Conservation (phyloP, 208 protist genomes). For the Crithidia brevicula region DNA sequence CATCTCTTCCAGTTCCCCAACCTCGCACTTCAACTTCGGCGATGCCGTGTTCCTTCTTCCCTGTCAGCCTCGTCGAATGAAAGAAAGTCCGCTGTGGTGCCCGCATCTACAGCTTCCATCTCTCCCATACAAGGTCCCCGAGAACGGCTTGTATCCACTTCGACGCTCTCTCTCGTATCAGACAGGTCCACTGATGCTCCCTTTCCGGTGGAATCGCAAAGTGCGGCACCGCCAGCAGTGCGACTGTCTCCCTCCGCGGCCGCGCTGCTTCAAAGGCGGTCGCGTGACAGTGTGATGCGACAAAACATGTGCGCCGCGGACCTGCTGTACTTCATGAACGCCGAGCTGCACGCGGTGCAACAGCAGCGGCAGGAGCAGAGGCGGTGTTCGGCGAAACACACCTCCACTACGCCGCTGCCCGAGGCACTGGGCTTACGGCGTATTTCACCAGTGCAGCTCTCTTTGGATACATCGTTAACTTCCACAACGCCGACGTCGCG, state of each 20-base stretch:
- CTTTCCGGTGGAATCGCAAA: background rate
- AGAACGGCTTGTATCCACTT: background rate
- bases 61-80: too few relatives aligned
- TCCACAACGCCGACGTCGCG: background rate
- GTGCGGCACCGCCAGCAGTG: background rate
- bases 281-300: conserved; percentile 21
- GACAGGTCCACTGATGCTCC: background rate
- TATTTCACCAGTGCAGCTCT: too few relatives aligned
- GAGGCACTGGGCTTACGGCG: too few relatives aligned
- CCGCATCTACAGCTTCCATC: too few relatives aligned
- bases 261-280: conserved; percentile 16
- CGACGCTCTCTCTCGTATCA: background rate
- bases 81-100: too few relatives aligned
- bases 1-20: too few relatives aligned
- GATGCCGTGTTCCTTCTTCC: too few relatives aligned
- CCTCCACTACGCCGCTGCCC: background rate
- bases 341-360: conserved; percentile 11
- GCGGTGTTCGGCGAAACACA: background rate
- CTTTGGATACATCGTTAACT: background rate
- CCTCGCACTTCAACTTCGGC: too few relatives aligned
- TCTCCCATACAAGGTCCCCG: conserved; percentile 3
- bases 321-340: conserved; percentile 30
- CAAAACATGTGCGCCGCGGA: conserved; percentile 28
- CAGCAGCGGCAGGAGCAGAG: background rate
- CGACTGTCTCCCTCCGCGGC: conserved; percentile 18